Conservation (phyloP, 2,329 filamentous ascomycete genomes). For the Calycina marina region DNA sequence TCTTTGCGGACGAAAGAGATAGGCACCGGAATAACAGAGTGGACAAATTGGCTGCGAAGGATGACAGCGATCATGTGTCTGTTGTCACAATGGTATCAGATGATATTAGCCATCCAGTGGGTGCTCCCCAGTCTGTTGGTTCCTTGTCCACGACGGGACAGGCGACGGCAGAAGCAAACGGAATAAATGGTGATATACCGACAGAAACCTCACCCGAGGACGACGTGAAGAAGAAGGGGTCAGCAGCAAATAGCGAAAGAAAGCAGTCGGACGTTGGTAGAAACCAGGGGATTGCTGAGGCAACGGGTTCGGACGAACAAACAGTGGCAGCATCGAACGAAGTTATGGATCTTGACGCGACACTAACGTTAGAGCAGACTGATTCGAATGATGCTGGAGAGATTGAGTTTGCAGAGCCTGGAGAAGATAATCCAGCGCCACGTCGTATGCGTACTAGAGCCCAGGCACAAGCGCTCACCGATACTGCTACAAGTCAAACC, state of each 20-base stretch:
- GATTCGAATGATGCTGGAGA: conserved; percentile 5
- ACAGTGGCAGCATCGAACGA: neutral
- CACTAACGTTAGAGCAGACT: conserved; percentile 3
- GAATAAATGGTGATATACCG: neutral
- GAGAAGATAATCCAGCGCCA: conserved; percentile 27
- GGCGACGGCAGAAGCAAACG: conserved; percentile 1
- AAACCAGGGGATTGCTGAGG: neutral
- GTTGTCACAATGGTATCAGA: conserved; percentile 15
- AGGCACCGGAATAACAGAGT: conserved; percentile 9
- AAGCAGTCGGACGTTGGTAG: neutral
- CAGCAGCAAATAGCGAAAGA: neutral
- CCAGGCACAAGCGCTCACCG: conserved; percentile 30
- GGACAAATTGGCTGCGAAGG: conserved; percentile 12
- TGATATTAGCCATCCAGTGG: conserved; percentile 5
- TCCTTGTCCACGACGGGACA: conserved; percentile 1
- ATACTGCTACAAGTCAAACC: conserved; percentile 20
- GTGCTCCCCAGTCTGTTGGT: conserved; percentile 3
- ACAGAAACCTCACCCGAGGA: neutral
- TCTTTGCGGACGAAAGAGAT: conserved; percentile 24
- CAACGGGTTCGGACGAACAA: neutral
- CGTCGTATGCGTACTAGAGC: conserved; percentile 41
- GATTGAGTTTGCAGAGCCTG: conserved; percentile 18
- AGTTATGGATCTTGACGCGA: conserved; percentile 1
- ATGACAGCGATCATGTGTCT: conserved; percentile 16
- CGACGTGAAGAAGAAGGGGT: neutral